Evolutionary conservation across 2,329 filamentous ascomycete species (phyloP).

Genomic region (Nemania sp.): DNA sequence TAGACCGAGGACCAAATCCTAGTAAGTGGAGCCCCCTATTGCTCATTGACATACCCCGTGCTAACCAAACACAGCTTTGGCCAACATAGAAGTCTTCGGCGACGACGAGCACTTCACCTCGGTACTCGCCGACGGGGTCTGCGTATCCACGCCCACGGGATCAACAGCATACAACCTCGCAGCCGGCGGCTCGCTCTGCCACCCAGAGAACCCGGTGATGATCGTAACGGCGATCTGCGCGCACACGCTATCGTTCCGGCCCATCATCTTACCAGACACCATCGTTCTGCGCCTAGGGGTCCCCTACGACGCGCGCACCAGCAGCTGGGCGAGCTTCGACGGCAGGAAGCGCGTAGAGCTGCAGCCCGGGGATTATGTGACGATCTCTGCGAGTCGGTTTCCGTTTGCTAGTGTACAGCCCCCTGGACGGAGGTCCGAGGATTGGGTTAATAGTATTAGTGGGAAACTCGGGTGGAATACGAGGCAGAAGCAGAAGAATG

Average conservation of each 20-base stretch:
- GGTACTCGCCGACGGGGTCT: constrained; percentile 88
- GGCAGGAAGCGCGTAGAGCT: constrained; percentile 86
- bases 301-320: constrained; percentile 88
- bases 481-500: constrained; percentile 72
- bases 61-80: constrained; percentile 68
- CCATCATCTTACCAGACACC: constrained; percentile 95
- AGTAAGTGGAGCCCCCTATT: constrained; percentile 66
- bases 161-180: constrained; percentile 96
- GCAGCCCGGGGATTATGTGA: constrained; percentile 78
- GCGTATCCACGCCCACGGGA: constrained; percentile 91
- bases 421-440: constrained; percentile 69
- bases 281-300: constrained; percentile 92
- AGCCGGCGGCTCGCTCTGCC: constrained; percentile 90
- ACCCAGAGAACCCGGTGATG: constrained; percentile 96
- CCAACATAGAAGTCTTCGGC: constrained; percentile 86
- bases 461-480: constrained; percentile 82
- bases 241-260: constrained; percentile 91
- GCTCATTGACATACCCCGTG: not conserved
- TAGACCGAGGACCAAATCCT: constrained; percentile 90
- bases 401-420: constrained; percentile 79
- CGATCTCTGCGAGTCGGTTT: constrained; percentile 77
- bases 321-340: constrained; percentile 97
- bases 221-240: constrained; percentile 92
- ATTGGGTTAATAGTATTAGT: constrained; percentile 82
- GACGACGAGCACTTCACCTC: constrained; percentile 96